These are phyloP conservation scores for Alternaria longipes DNA, from an alignment of 2,329 filamentous ascomycete species.

Conservation along the genomic window DNA sequence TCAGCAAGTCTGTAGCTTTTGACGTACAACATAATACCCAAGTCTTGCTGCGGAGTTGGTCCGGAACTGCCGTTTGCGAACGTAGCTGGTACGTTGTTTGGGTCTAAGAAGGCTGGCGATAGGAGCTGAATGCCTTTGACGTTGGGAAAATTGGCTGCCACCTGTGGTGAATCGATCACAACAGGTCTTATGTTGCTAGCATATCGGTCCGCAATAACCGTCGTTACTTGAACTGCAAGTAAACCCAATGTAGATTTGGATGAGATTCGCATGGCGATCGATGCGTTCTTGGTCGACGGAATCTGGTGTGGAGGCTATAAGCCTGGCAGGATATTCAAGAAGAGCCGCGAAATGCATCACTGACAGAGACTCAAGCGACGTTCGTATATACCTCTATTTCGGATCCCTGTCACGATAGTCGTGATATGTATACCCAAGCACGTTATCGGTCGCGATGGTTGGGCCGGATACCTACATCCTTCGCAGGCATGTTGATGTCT, in stretches of 20 bases:
- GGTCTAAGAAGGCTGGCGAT: background rate
- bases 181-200: background rate
- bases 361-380: too few relatives aligned
- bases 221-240: background rate
- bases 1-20: background rate
- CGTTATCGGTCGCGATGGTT: background rate
- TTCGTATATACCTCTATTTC: background rate
- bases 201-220: background rate
- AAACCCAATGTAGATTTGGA: background rate
- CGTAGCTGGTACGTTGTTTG: background rate
- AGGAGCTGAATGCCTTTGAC: background rate
- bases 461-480: background rate
- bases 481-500: background rate
- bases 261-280: background rate
- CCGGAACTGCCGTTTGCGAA: background rate
- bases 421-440: constrained; percentile 12
- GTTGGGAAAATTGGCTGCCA: background rate
- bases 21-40: background rate
- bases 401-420: background rate
- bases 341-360: background rate
- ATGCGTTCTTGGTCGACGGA: background rate
- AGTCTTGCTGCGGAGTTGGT: background rate
- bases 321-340: background rate
- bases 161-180: background rate
- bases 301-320: background rate